phyloP scores from a whole-genome alignment of 2,329 filamentous ascomycete species.

The Shiraia sp. region DNA sequence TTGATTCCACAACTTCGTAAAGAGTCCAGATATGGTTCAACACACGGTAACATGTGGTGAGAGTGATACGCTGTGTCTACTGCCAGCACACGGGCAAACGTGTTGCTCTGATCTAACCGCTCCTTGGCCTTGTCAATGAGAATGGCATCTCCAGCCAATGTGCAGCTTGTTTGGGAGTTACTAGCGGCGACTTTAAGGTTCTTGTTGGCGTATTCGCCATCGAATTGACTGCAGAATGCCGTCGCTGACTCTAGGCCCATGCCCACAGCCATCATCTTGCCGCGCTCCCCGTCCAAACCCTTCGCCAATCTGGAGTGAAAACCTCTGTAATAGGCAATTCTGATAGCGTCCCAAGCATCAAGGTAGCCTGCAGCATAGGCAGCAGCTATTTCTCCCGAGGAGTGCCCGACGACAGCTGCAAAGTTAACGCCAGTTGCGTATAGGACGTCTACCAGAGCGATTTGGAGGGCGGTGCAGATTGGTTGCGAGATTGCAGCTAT shows the following conservation, averaged over 20 bases:
- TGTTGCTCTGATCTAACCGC: slow-evolving; percentile 39
- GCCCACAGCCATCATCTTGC: slow-evolving; percentile 12
- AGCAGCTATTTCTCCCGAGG: slow-evolving; percentile 48
- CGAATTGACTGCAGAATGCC: background rate
- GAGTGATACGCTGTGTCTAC: slow-evolving; percentile 52
- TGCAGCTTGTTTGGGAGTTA: slow-evolving; percentile 41
- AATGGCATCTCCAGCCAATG: slow-evolving; percentile 47
- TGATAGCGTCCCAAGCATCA: slow-evolving; percentile 18
- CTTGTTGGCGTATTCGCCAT: background rate
- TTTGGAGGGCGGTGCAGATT: slow-evolving; percentile 45
- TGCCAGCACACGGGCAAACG: slow-evolving; percentile 46
- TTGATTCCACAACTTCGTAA: background rate
- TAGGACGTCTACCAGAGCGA: slow-evolving; percentile 37
- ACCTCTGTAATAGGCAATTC: slow-evolving; percentile 28
- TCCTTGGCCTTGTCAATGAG: slow-evolving; percentile 38
- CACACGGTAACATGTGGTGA: slow-evolving; percentile 4
- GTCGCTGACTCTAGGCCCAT: slow-evolving; percentile 1
- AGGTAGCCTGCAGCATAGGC: slow-evolving; percentile 38
- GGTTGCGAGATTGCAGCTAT: slow-evolving; percentile 34
- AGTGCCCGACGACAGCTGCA: slow-evolving; percentile 46
- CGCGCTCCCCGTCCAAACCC: background rate
- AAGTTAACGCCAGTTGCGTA: slow-evolving; percentile 29
- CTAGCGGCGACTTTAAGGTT: slow-evolving; percentile 1
- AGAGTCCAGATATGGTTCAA: background rate
- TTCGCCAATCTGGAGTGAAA: slow-evolving; percentile 3